Base-by-base conservation (phyloP, 1,284 basidiomycete genomes). In the Pascua guehoae region DNA sequence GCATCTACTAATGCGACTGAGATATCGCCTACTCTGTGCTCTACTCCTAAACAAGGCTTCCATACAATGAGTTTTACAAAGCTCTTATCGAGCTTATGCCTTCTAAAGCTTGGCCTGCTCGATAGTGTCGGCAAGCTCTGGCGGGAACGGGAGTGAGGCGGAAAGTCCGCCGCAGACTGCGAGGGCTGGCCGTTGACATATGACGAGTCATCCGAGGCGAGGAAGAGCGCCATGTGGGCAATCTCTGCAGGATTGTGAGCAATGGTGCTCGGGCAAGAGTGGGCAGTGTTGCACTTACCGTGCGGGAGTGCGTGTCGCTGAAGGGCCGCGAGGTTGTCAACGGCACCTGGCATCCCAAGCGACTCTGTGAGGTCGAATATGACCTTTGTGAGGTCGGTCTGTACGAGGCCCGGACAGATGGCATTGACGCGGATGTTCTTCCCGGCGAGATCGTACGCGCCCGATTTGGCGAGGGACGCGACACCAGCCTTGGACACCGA, bases 401-500 rank as follows among this genome's bases (percentile, higher is more conserved):
- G 42, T 66, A 96, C 92, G 49, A 96, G 77, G 16, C 93, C 93
- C 2, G 93, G 93, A 69, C 91, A 94, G 61, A 96, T 85, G 15
- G 88, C 84, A 74, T 96, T 96, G 62, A 95, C 87, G 41, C 93
- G 86, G 61, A 97, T 82, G 72, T 91, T 88, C 2, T 85, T 86
- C 63, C 83, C 86, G 58, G 85, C 82, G n/a, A 95, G 81, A 73
- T 92, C 89, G 74, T 88, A 90, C 1, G 86, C 83, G 8, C 85
- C 81, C 1, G 88, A 91, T 66, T 90, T 84, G 5, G 90, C 92
- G 58, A 96, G 84, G 46, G 86, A 90, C 73, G 91, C 91, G 39
- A 93, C 89, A 8, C 89, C 90, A 32, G 91, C 88, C 79, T 94
- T 94, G 66, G 88, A 90, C 47, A 91, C 90, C 62, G 89, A 91